Evolutionary conservation across 192 early-diverging fungal genomes (phyloP), one percentile per base, ranked within the genome.

Genomic region (Funneliformis mosseae): DNA sequence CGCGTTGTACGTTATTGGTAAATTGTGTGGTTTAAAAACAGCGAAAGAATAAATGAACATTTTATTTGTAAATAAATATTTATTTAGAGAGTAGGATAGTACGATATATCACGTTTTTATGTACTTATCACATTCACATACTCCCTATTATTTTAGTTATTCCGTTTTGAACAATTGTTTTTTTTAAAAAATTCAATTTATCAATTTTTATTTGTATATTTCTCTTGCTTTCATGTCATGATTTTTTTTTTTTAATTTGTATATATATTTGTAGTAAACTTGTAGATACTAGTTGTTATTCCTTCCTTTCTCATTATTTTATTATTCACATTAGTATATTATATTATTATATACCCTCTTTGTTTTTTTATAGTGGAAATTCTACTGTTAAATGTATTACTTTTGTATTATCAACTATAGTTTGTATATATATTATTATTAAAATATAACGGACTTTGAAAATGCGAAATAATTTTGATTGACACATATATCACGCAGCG

Each of bases 1-100:
- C 74, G 74, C 8, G 74, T 76, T 42, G 48, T 76, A 18, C 74
- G 74, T n/a, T 76, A 76, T 41, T 76, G 74, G 74, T 76, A 39
- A 76, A 62, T 21, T 42, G 39, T 33, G 14, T 38, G 33, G 33
- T 2, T 38, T 12, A 33, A 69, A 28, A n/a, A 69, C 2, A 69
- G 39, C 8, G 68, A 18, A n/a, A 21, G 38, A 41, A 42, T n/a
- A 70, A 66, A 66, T 66, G 68, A 70, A 70, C 68, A 21, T 55
- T 42, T 70, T 43, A n/a, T 43, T 42, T 70, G 68, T 70, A 70
- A 70, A 70, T 70, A 70, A 41, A 21, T 70, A 42, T 42, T 70
- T 41, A 21, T 41, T 70, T 41, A 42, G 68, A 41, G 68, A 21
- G 21, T 42, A 41, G 42, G 14, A 33, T n/a, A 42, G 10, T 16